phyloP scores from a whole-genome alignment of 73 alveolate species.

The Breviolum minutum region DNA sequence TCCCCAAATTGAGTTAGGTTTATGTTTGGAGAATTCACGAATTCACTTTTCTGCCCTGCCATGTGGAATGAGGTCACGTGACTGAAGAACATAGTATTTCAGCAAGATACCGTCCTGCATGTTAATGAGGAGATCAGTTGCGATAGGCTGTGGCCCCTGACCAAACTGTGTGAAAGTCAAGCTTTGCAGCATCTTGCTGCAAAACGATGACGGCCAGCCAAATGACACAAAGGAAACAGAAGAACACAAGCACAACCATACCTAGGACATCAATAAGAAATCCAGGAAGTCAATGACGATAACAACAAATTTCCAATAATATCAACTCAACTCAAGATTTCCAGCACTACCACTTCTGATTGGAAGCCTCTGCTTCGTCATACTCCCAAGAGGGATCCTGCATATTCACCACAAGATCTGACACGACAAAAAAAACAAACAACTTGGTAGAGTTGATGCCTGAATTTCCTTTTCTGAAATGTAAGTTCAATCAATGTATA shows the following conservation, averaged over 20 bases:
- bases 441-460: background rate
- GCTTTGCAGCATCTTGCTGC: background rate
- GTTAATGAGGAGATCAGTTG: constrained; percentile 40
- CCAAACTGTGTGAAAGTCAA: no score
- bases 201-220: background rate
- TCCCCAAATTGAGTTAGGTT: no score
- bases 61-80: background rate
- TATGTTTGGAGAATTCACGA: no score
- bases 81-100: background rate
- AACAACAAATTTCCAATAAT: no score
- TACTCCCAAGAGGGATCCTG: constrained; percentile 93
- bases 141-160: constrained; percentile 88
- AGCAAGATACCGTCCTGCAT: background rate
- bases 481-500: no score
- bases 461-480: no score
- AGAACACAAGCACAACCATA: background rate
- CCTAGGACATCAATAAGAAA: no score
- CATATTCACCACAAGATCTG: background rate
- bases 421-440: background rate
- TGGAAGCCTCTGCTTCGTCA: constrained; percentile 63
- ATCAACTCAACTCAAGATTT: no score
- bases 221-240: no score
- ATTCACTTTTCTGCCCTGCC: no score
- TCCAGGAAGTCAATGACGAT: no score
- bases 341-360: background rate